Evolutionary conservation across 768 basidiomycete species (phyloP), one percentile per base, ranked within the genome.

Genomic region (Trametes cubensis): DNA sequence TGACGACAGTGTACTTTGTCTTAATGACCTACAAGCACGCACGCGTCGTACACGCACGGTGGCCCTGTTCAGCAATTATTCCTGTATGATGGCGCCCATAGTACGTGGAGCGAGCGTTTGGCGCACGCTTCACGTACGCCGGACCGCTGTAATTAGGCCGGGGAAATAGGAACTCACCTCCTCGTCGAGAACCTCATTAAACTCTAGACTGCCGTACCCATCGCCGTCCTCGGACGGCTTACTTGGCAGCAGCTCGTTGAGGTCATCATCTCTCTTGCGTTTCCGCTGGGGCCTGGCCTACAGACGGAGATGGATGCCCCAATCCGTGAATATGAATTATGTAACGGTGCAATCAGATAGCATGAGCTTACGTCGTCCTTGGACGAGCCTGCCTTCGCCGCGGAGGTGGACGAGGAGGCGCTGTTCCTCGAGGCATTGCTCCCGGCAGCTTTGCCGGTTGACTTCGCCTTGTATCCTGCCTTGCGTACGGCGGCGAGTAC

Each of bases 111-210:
- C 26, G 58, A 30, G 40, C 54, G 54, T 56, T 7, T 56, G 45
- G 11, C 30, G 28, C 14, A 26, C 28, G 3, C 34, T 7, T 34
- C 55, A 56, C 55, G 55, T 34, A 56, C 7, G 15, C 47, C 25
- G 30, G 30, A 25, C 47, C 46, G 46, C 15, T 58, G 45, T n/a
- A 10, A 5, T 21, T 6, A n/a, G 14, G 48, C 39, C 17, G 38
- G 25, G 20, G 3, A 11, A 38, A 10, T 3, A n/a, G n/a, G 34
- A 34, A 67, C 79, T 28, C 66, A 89, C 89, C 74, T 86, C 78
- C 71, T 92, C 91, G 65, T 91, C 87, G 54, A 87, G 67, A 17
- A 89, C 73, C 67, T 94, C 91, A 38, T 83, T 80, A 65, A 94
- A 94, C 48, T 88, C 85, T 44, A 90, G 77, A 65, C 79, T 85